Evolutionary conservation across 371 early-diverging fungal species (phyloP).

Genomic region (Syncephalis fuscata): DNA sequence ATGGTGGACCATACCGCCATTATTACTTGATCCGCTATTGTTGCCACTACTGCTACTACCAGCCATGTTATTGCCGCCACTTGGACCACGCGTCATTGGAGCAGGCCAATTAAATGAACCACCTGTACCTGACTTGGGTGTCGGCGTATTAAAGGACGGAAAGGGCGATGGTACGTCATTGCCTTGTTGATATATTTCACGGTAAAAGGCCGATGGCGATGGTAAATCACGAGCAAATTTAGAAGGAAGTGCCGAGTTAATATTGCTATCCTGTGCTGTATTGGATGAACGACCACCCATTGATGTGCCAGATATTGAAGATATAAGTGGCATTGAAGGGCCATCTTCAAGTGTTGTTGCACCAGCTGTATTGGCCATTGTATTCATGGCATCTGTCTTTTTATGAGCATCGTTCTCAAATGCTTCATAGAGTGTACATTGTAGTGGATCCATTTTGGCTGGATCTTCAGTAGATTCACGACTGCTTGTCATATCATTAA

Average conservation of each 20-base stretch:
- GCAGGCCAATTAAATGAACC: constrained; percentile 43
- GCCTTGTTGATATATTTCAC: constrained; percentile 43
- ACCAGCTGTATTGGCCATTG: no score
- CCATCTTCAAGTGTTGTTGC: no score
- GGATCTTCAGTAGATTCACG: not conserved
- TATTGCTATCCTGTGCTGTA: constrained; percentile 11
- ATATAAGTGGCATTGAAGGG: no score
- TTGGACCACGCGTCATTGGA: no score
- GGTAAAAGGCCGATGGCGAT: constrained; percentile 56
- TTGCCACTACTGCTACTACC: no score
- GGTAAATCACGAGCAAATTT: constrained; percentile 60
- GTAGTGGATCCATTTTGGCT: not conserved
- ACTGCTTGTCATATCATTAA: not conserved
- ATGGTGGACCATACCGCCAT: no score
- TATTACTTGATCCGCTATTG: no score
- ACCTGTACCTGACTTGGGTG: constrained; percentile 11
- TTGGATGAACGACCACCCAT: not conserved
- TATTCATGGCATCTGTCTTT: no score
- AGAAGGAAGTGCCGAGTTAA: constrained; percentile 16
- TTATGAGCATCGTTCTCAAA: not conserved
- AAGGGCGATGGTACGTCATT: constrained; percentile 40
- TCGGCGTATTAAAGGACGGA: constrained; percentile 41
- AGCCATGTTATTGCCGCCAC: no score
- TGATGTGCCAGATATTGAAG: no score
- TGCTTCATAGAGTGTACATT: not conserved